Conservation (phyloP, 306 rosid species). For the Lithocarpus polystachyus region DNA sequence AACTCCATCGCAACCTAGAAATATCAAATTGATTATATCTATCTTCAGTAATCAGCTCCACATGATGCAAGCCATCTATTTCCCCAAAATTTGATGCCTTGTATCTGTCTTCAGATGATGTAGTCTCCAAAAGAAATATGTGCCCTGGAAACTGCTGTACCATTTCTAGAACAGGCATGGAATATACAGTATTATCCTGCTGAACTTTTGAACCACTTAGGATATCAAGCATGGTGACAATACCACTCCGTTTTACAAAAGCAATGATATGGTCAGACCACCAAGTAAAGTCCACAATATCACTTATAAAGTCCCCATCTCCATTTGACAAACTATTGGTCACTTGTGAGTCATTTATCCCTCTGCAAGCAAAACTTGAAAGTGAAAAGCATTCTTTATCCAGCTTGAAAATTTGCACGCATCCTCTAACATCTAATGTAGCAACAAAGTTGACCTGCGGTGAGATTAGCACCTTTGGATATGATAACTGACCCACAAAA, state of each 20-base stretch:
- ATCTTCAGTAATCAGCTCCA: slow-evolving; percentile 58
- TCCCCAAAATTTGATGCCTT: slow-evolving; percentile 35
- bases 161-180: slow-evolving; percentile 75
- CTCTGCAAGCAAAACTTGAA: slow-evolving; percentile 44
- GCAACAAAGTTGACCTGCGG: slow-evolving; percentile 74
- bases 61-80: slow-evolving; percentile 34
- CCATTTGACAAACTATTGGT: slow-evolving; percentile 33
- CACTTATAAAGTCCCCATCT: slow-evolving; percentile 25
- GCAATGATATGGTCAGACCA: slow-evolving; percentile 81
- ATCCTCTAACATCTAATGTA: slow-evolving; percentile 73
- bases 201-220: slow-evolving; percentile 59
- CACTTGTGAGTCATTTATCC: slow-evolving; percentile 35
- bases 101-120: slow-evolving; percentile 38
- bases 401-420: slow-evolving; percentile 64
- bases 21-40: slow-evolving; percentile 46
- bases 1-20: slow-evolving; percentile 71
- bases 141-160: slow-evolving; percentile 47
- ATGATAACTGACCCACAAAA: slow-evolving; percentile 50
- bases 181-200: slow-evolving; percentile 52
- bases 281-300: slow-evolving; percentile 84
- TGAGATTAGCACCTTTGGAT: slow-evolving; percentile 82
- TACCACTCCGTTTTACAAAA: slow-evolving; percentile 53
- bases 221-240: slow-evolving; percentile 67
- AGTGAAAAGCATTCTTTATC: slow-evolving; percentile 55
- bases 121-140: slow-evolving; percentile 65